Evolutionary conservation across 768 basidiomycete genomes (phyloP).

Genomic region (Amanita thiersii): DNA sequence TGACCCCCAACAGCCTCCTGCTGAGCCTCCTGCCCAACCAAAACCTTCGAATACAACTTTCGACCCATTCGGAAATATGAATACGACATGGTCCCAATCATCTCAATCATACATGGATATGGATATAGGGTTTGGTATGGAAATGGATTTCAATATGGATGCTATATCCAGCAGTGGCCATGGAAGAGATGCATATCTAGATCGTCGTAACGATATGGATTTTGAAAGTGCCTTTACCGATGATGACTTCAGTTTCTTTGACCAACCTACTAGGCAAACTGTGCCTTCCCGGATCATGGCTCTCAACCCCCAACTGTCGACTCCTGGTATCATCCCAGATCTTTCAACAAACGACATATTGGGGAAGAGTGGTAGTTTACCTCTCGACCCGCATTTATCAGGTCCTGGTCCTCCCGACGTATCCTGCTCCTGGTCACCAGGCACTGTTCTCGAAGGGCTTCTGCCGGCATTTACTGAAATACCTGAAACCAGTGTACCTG

Average conservation of each 20-base stretch:
- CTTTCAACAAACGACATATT: conserved; percentile 2
- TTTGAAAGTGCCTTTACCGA: conserved; percentile 70
- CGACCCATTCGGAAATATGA: conserved; percentile 35
- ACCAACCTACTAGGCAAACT: conserved; percentile 35
- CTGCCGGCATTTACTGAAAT: conserved; percentile 21
- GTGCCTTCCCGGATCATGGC: conserved; percentile 6
- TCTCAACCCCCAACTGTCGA: not conserved
- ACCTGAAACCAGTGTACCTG: conserved; percentile 23
- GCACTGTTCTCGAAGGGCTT: conserved; percentile 19
- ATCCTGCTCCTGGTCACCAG: conserved; percentile 19
- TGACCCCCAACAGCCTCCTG: conserved; percentile 9
- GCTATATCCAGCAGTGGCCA: conserved; percentile 22
- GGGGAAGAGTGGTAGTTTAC: conserved; percentile 2
- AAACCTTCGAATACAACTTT: conserved; percentile 22
- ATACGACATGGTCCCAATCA: conserved; percentile 31
- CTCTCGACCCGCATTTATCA: not conserved
- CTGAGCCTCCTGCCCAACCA: conserved; percentile 7
- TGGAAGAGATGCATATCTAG: conserved; percentile 19
- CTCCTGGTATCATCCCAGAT: conserved; percentile 9
- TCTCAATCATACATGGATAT: conserved; percentile 33
- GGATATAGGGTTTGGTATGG: conserved; percentile 29
- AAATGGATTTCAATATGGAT: conserved; percentile 18
- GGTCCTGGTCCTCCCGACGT: conserved; percentile 9
- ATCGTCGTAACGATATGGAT: conserved; percentile 24
- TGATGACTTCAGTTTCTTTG: conserved; percentile 87